Evolutionary conservation across 176 grass and related monocot species (phyloP).

Genomic region (Oryza coarctata): DNA sequence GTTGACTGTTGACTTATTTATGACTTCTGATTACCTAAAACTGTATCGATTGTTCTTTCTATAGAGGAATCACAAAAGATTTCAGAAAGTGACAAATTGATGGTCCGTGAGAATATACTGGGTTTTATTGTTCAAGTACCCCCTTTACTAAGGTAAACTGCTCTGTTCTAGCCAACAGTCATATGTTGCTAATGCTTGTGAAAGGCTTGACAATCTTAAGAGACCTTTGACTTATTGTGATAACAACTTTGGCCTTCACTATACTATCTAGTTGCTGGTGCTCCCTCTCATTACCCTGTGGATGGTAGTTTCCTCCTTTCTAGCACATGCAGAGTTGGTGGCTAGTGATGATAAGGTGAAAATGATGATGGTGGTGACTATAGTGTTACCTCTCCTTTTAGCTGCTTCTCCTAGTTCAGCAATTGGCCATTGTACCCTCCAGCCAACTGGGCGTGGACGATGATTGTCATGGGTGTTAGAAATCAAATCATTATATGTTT

Average conservation of each 20-base stretch:
- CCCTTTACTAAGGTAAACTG: slow-evolving; percentile 75
- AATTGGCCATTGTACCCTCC: neutral
- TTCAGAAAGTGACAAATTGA: slow-evolving; percentile 68
- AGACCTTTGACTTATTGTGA: neutral
- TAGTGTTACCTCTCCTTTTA: neutral
- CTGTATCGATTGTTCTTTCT: slow-evolving; percentile 29
- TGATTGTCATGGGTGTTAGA: neutral
- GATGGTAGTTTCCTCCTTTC: neutral
- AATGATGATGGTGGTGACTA: neutral
- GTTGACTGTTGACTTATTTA: slow-evolving; percentile 4
- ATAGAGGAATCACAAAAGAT: slow-evolving; percentile 63
- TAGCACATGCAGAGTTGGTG: neutral
- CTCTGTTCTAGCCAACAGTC: neutral
- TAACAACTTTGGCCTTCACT: neutral
- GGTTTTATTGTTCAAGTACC: slow-evolving; percentile 92
- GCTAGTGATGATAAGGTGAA: neutral
- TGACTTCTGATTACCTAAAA: slow-evolving; percentile 14
- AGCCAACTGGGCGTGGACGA: neutral
- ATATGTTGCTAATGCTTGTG: neutral
- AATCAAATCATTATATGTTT: slow-evolving; percentile 8
- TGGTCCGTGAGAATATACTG: slow-evolving; percentile 84
- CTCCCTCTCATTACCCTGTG: neutral
- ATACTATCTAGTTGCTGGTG: neutral
- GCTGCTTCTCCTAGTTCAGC: neutral
- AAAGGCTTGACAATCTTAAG: slow-evolving; percentile 9